Base-by-base conservation (phyloP, 2,329 filamentous ascomycete species). In the Plenodomus tracheiphilus region DNA sequence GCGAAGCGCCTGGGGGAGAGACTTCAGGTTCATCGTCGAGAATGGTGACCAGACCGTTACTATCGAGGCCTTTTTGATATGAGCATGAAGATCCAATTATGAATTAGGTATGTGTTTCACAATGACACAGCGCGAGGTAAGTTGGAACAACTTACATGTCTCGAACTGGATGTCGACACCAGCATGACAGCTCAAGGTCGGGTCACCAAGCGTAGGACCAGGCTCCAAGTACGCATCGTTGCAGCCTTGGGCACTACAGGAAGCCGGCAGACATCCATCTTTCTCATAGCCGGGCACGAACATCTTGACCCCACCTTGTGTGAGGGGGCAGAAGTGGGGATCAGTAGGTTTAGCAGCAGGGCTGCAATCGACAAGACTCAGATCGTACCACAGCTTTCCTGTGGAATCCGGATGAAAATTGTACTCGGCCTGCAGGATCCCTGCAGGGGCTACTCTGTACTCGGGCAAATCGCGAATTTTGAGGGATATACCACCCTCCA, bases 351-450 rank as follows among this genome's bases (percentile, higher is more conserved):
- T 56, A 19, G 16, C 43, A 2, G 1, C 4, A 1, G 11, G 11
- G 3, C 54, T 21, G 40, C 64, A 67, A 47, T 62, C 51, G 18
- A 66, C 54, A 42, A 49, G 47, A 32, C 54, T 59, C 5, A 65
- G 40, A 34, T 65, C 62, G 39, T 67, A 66, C 54, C 54, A 66
- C 15, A 62, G 15, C 2, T 17, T 21, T n/a, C 49, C 40, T 9
- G 15, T 46, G 10, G 17, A 35, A 5, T 46, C 38, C 21, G 58
- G 46, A 15, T 32, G 28, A 6, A 60, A 38, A 28, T 61, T 39
- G 46, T 65, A 65, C 41, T 66, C 62, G 1, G 59, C 43, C 36
- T 66, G 62, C 1, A 64, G 40, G 40, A 65, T 64, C 2, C 62
- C 61, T 2, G 53, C 54, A 2, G 61, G 58, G 1, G 47, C 51